Evolutionary conservation across 176 grass and related monocot genomes (phyloP).

Genomic region (Tillandsia leiboldiana): DNA sequence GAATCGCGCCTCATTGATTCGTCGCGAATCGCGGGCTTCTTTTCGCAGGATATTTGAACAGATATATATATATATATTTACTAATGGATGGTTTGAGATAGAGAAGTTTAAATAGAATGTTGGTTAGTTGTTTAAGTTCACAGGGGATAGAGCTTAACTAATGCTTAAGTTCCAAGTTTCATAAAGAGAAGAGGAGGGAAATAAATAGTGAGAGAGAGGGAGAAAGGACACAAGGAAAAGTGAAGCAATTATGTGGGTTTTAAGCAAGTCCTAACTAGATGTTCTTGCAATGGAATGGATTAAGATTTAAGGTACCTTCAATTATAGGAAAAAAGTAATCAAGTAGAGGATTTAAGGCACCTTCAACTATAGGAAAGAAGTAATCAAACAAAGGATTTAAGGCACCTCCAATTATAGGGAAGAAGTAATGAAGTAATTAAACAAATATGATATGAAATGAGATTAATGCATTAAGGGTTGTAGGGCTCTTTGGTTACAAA

Average conservation of each 20-base stretch:
- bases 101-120: too few relatives aligned
- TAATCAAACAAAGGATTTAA: too few relatives aligned
- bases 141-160: background rate
- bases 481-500: too few relatives aligned
- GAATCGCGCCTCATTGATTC: slow-evolving; percentile 50
- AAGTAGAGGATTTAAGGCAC: slow-evolving; percentile 42
- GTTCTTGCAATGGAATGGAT: slow-evolving; percentile 38
- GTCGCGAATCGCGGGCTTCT: background rate
- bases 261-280: slow-evolving; percentile 40
- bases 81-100: background rate
- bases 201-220: background rate
- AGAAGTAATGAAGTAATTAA: too few relatives aligned
- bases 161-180: background rate
- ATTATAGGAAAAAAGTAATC: slow-evolving; percentile 17
- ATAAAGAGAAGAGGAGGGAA: background rate
- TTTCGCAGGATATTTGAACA: too few relatives aligned
- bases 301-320: slow-evolving; percentile 53
- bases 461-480: too few relatives aligned
- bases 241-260: slow-evolving; percentile 53
- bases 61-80: background rate
- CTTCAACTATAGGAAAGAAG: slow-evolving; percentile 21
- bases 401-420: too few relatives aligned
- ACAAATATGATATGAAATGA: too few relatives aligned
- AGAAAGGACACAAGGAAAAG: too few relatives aligned
- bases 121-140: too few relatives aligned